A percentile compares a stretch with the other conserved stretches of the same genome.
phyloP scores from a whole-genome alignment of 139 green algal genomes.

The Micromonas pusilla region DNA sequence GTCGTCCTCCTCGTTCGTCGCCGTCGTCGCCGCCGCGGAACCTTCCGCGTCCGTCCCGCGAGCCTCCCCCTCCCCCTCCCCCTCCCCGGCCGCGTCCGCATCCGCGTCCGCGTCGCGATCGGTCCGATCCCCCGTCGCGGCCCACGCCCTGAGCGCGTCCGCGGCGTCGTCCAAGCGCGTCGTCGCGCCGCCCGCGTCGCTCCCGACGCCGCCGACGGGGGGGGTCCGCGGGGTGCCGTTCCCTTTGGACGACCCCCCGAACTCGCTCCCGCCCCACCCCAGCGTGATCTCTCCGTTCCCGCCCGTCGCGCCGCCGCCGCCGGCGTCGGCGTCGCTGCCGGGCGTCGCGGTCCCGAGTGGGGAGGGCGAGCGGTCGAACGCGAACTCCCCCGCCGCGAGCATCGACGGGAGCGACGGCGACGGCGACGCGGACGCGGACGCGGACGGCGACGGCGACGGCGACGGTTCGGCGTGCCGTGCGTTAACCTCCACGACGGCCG shows the following conservation, averaged over 20 bases:
- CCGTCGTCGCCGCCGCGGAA: not conserved
- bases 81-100: not conserved
- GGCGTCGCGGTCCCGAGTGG: not conserved
- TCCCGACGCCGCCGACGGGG: too few relatives aligned
- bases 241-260: too few relatives aligned
- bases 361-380: too few relatives aligned
- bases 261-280: not conserved
- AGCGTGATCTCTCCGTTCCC: too few relatives aligned
- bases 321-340: not conserved
- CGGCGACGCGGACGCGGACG: too few relatives aligned
- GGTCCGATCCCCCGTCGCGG: not conserved
- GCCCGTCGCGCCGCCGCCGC: too few relatives aligned
- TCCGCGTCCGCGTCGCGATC: not conserved
- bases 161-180: not conserved
- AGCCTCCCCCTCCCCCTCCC: not conserved
- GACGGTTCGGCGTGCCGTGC: slow-evolving; percentile 88
- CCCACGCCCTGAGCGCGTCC: not conserved
- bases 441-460: too few relatives aligned
- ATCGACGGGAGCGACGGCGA: not conserved
- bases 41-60: too few relatives aligned
- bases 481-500: slow-evolving; percentile 90
- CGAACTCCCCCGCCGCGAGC: too few relatives aligned
- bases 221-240: too few relatives aligned
- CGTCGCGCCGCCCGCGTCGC: not conserved
- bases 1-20: not conserved